Percentiles rank a stretch among this genome's conserved stretches.
Conservation (phyloP, 2,329 filamentous ascomycete species). For the Penicillium sp. region DNA sequence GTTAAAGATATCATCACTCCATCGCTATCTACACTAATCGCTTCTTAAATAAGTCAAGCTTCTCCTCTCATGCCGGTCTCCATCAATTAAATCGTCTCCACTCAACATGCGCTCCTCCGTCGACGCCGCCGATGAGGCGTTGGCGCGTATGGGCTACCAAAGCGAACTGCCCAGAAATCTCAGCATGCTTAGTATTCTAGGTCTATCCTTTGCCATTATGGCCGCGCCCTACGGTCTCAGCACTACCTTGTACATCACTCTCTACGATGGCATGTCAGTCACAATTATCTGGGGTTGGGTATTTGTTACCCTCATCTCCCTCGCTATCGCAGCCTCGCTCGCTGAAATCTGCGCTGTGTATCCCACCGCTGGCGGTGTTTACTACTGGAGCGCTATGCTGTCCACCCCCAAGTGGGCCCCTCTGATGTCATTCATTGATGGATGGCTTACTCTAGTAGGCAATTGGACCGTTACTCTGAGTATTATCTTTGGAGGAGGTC, state of each 20-base stretch:
- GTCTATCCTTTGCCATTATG: slow-evolving; percentile 74
- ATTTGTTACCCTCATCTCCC: slow-evolving; percentile 62
- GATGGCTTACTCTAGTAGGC: slow-evolving; percentile 70
- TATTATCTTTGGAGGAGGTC: slow-evolving; percentile 72
- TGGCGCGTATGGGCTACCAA: slow-evolving; percentile 68
- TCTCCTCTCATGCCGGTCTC: background rate
- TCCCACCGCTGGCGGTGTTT: slow-evolving; percentile 68
- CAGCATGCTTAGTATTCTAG: slow-evolving; percentile 69
- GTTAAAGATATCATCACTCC: slow-evolving; percentile 4
- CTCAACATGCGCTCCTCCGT: slow-evolving; percentile 23
- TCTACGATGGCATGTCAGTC: slow-evolving; percentile 67
- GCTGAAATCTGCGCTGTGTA: slow-evolving; percentile 70
- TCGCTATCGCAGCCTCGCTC: slow-evolving; percentile 64
- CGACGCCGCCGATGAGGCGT: slow-evolving; percentile 56
- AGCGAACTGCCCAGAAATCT: slow-evolving; percentile 65
- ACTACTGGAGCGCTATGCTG: slow-evolving; percentile 71
- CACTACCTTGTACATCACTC: slow-evolving; percentile 67
- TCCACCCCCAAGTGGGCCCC: slow-evolving; percentile 65
- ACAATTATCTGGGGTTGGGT: slow-evolving; percentile 72
- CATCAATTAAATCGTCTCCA: background rate
- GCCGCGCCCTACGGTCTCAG: slow-evolving; percentile 67
- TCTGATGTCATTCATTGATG: slow-evolving; percentile 67
- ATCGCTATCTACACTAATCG: background rate
- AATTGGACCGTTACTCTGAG: slow-evolving; percentile 69
- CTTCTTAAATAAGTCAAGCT: slow-evolving; percentile 2